These are phyloP conservation scores for Russula sp. DNA, from an alignment of 768 basidiomycete species.

Conservation along the genomic window DNA sequence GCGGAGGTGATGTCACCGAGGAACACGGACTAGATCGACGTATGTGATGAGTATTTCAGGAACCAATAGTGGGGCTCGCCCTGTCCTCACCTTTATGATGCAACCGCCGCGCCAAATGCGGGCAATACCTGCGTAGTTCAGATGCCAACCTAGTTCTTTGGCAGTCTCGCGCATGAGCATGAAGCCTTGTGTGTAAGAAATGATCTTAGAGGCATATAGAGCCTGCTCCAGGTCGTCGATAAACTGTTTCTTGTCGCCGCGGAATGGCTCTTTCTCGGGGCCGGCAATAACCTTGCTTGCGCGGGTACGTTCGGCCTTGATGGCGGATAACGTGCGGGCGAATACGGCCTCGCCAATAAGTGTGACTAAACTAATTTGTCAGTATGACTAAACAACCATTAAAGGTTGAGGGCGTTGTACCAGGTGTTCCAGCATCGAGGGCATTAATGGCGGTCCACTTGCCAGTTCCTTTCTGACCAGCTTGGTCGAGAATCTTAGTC, in stretches of 20 bases:
- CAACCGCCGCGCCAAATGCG: conserved; percentile 99
- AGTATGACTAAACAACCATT: conserved; percentile 7
- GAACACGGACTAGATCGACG: conserved; percentile 58
- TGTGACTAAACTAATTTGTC: conserved; percentile 56
- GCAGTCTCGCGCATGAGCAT: conserved; percentile 99
- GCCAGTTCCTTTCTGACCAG: conserved; percentile 98
- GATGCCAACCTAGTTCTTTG: conserved; percentile 85
- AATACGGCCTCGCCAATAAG: conserved; percentile 99
- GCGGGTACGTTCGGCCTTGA: conserved; percentile 92
- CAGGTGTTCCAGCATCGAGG: conserved; percentile 84
- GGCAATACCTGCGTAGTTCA: conserved; percentile 98
- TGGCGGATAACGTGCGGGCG: conserved; percentile 92
- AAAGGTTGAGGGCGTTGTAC: conserved; percentile 36
- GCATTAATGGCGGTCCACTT: conserved; percentile 99
- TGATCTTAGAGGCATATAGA: conserved; percentile 98
- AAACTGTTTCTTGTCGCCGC: conserved; percentile 97
- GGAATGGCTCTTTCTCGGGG: conserved; percentile 89
- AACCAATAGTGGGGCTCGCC: neutral
- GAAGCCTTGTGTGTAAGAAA: conserved; percentile 99
- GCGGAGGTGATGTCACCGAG: conserved; percentile 88
- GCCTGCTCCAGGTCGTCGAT: conserved; percentile 99
- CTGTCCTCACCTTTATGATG: conserved; percentile 81
- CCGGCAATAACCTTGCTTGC: conserved; percentile 89
- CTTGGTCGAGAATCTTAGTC: conserved; percentile 89
- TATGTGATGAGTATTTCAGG: conserved; percentile 31